Evolutionary conservation across 2,329 filamentous ascomycete species (phyloP).

Genomic region (Aureobasidium sp.): DNA sequence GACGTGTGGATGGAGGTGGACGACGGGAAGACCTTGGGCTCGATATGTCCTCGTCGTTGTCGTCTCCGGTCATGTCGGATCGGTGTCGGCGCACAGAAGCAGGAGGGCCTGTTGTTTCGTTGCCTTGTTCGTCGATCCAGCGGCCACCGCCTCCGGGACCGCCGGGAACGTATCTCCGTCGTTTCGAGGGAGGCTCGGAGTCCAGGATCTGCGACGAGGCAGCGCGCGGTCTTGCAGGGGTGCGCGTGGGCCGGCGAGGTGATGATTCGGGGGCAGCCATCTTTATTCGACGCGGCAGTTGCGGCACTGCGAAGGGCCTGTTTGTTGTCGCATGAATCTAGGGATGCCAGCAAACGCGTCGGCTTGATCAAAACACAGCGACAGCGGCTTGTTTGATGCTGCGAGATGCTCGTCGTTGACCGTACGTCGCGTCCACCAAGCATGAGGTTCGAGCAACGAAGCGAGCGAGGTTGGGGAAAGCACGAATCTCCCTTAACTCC

Average conservation of each 20-base stretch:
- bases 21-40: conserved; percentile 7
- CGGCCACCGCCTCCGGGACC: conserved; percentile 78
- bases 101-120: conserved; percentile 39
- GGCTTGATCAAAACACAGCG: not conserved
- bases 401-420: not conserved
- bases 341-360: not conserved
- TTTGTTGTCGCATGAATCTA: conserved; percentile 4
- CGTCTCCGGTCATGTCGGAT: conserved; percentile 9
- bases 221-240: conserved; percentile 21
- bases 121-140: conserved; percentile 65
- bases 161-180: conserved; percentile 65
- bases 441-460: not conserved
- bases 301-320: not conserved
- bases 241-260: conserved; percentile 22
- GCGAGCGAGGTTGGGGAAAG: not conserved
- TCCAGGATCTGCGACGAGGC: conserved; percentile 25
- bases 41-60: conserved; percentile 12
- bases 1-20: conserved; percentile 22
- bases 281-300: conserved; percentile 9
- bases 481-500: not conserved
- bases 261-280: conserved; percentile 22
- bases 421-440: not conserved
- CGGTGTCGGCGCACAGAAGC: conserved; percentile 7
- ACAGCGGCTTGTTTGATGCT: not conserved
- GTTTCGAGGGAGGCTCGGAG: conserved; percentile 36